Base-by-base conservation (phyloP, 1,139 yeast genomes). In the Saccharomyces hybrid region DNA sequence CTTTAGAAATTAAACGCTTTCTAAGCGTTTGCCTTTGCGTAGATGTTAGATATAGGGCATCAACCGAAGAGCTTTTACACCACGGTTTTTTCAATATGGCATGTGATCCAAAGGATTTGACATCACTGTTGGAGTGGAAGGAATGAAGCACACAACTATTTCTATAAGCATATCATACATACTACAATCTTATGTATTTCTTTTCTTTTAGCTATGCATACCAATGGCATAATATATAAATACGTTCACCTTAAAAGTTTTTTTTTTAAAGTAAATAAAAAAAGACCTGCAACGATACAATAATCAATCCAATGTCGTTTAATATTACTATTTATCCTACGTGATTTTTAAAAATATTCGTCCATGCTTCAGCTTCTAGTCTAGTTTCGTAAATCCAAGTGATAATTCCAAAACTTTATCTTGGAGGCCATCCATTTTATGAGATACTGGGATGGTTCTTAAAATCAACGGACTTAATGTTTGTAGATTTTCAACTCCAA, bases 1-100 rank as follows among this genome's bases (percentile, higher is more conserved):
- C 95, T 20, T 78, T 83, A 61, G 84, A 86, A 44, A 86, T 95
- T 60, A 91, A 91, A 76, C 83, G 87, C 65, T 93, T 93, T 68
- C 77, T 93, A 67, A 84, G 95, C 52, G 91, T 90, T 53, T 93
- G 99, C 74, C 77, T 93, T 48, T 91, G 98, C 71, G 99, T 93
- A 48, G 98, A 95, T 71, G 97, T 91, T 52, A 81, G 88, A 65
- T 88, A 86, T 66, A 80, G 99, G 65, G 98, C 98, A 1, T 81
- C 87, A 34, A 88, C 98, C 4, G 93, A 86, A 64, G 97, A 91
- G 69, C 77, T 93, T 55, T 75, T 93, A 49, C 83, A 82, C 60
- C 97, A 91, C 68, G 83, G 84, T 53, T 93, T 93, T 70, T 81
- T 93, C 42, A 51, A 78, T 59, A 81, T 81, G 71, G 86, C 93